Evolutionary conservation across 2,329 filamentous ascomycete genomes (phyloP).

Genomic region (Penicillium sp.): DNA sequence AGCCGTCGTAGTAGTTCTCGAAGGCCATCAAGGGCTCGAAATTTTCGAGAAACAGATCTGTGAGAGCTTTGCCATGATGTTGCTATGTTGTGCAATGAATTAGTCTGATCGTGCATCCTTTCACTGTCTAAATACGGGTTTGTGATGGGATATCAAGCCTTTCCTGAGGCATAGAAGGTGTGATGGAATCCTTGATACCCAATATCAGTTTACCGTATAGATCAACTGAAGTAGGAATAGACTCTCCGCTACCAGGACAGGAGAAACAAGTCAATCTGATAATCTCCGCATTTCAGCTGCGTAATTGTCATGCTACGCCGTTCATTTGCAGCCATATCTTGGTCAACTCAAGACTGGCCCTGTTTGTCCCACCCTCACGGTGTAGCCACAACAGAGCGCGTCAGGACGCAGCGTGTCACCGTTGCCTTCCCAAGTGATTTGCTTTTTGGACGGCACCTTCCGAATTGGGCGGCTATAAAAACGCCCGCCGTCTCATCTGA

Average conservation of each 20-base stretch:
- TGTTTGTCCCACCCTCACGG: neutral
- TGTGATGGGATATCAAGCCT: neutral
- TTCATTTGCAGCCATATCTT: neutral
- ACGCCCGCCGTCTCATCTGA: neutral
- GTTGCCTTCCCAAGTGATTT: constrained; percentile 10
- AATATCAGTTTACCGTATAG: neutral
- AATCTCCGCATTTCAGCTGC: neutral
- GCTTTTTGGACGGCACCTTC: constrained; percentile 19
- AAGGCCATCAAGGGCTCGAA: neutral
- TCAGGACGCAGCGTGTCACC: constrained; percentile 17
- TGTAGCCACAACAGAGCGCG: neutral
- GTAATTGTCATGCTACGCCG: neutral
- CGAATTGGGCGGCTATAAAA: constrained; percentile 2
- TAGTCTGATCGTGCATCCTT: neutral
- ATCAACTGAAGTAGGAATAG: neutral
- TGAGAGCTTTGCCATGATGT: neutral
- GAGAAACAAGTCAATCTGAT: too few species aligned
- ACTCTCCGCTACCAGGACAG: neutral
- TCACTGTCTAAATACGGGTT: neutral
- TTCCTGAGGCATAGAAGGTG: neutral
- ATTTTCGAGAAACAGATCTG: constrained; percentile 2
- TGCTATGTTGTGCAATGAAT: neutral
- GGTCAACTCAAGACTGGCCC: neutral
- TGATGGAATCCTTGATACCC: neutral
- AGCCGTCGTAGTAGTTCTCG: constrained; percentile 5